Evolutionary conservation across 2,329 filamentous ascomycete species (phyloP), one percentile per base, ranked within the genome.

Genomic region (Sodiomyces alkalinus): DNA sequence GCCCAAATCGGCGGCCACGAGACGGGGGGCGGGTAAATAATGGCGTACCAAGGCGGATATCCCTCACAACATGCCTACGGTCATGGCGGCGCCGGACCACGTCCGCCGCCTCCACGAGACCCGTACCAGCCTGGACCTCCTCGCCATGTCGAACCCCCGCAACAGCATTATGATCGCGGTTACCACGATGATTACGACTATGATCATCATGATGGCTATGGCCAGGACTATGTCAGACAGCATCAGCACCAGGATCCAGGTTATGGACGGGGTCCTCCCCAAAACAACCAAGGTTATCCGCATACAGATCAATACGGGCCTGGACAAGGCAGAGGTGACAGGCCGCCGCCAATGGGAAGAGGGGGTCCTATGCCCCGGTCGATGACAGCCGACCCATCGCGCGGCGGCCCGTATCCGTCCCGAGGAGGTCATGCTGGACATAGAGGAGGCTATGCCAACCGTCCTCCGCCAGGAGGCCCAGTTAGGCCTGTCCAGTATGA

Each of bases 21-120:
- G n/a, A n/a, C n/a, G n/a, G n/a, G n/a, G n/a, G n/a, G n/a, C n/a
- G n/a, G n/a, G n/a, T n/a, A 17, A 17, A 38, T 37, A 11, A 70
- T 70, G 65, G 60, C 64, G 25, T 68, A 67, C 42, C 58, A 65
- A 36, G 56, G 52, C 35, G 57, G 52, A 35, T 65, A 62, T 34
- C 52, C 52, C 32, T 51, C 41, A 29, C 56, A 63, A 41, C 58
- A 59, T 32, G 55, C 57, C n/a, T 65, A 67, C 41, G n/a, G n/a
- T n/a, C 55, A 52, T 35, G 61, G 60, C 20, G 55, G 52, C 18
- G 58, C 54, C 28, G 52, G 53, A 24, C 57, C 55, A 30, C 49
- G 57, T 30, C 49, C 53, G 26, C 44, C 40, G 26, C 52, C 54
- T 21, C 54, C 49, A 8, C 55, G 54, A 42, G 48, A 40, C 31